Conservation (phyloP, 2,329 filamentous ascomycete species). For the Alternaria novae-zelandiae region DNA sequence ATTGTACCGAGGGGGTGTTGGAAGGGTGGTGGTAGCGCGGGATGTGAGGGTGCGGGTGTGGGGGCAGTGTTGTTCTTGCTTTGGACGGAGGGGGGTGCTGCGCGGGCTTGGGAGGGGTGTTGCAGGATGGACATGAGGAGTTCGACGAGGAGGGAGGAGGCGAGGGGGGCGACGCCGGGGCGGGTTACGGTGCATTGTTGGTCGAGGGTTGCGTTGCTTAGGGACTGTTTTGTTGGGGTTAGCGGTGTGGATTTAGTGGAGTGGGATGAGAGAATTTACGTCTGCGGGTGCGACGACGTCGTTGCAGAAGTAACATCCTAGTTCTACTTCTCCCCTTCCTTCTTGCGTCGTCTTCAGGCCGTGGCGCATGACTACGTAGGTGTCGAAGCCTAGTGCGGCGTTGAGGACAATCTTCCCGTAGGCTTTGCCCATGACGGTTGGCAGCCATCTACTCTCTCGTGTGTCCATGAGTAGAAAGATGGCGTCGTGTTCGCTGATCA, state of each 20-base stretch:
- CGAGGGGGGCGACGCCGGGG: constrained; percentile 89
- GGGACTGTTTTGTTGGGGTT: constrained; percentile 64
- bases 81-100: constrained; percentile 15
- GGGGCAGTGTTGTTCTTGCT: constrained; percentile 4
- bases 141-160: constrained; percentile 89
- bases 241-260: neutral
- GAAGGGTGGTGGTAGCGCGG: constrained; percentile 43
- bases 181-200: constrained; percentile 98
- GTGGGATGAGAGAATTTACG: constrained; percentile 62
- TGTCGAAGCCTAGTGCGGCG: constrained; percentile 93
- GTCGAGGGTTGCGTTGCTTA: constrained; percentile 93
- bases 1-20: constrained; percentile 72
- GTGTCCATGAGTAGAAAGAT: constrained; percentile 98
- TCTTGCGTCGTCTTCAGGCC: constrained; percentile 65
- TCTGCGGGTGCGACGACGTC: constrained; percentile 94
- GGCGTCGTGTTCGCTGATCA: constrained; percentile 86
- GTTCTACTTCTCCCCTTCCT: constrained; percentile 65
- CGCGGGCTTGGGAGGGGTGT: constrained; percentile 56
- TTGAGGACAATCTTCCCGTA: constrained; percentile 96
- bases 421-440: constrained; percentile 94
- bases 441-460: constrained; percentile 91
- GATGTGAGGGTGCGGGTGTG: constrained; percentile 21
- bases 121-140: constrained; percentile 86
- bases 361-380: constrained; percentile 96
- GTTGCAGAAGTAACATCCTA: constrained; percentile 98